Evolutionary conservation across 805 yeast genomes (phyloP).

Genomic region (Metschnikowia aberdeeniae): DNA sequence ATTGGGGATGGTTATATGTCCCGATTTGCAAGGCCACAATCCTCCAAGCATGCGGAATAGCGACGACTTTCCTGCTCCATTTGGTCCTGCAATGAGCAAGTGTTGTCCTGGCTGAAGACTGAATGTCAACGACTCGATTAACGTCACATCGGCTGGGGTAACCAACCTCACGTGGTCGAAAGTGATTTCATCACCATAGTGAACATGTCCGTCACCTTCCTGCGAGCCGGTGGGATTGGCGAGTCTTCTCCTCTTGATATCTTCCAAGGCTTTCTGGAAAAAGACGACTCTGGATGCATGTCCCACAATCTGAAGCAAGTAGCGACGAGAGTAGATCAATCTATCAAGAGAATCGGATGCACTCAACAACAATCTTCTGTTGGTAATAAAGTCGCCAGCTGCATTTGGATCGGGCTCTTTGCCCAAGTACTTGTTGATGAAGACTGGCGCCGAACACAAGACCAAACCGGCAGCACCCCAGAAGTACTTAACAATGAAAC

Average conservation of each 20-base stretch:
- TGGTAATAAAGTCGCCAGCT: slow-evolving; percentile 85
- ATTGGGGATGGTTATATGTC: slow-evolving; percentile 59
- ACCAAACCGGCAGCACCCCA: slow-evolving; percentile 96
- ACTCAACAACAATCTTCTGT: slow-evolving; percentile 74
- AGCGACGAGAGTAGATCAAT: slow-evolving; percentile 79
- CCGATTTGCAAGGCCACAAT: slow-evolving; percentile 76
- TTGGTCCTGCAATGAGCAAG: slow-evolving; percentile 87
- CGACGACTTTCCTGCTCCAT: slow-evolving; percentile 95
- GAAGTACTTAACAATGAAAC: slow-evolving; percentile 82
- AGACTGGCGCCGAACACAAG: slow-evolving; percentile 85
- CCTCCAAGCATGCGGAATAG: slow-evolving; percentile 89
- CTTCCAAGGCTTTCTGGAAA: slow-evolving; percentile 60
- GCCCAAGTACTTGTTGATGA: slow-evolving; percentile 54
- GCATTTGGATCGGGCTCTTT: slow-evolving; percentile 40
- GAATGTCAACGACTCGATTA: slow-evolving; percentile 64
- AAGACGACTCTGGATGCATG: slow-evolving; percentile 71
- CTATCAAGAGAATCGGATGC: slow-evolving; percentile 88
- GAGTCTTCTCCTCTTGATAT: slow-evolving; percentile 31
- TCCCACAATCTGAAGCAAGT: slow-evolving; percentile 77
- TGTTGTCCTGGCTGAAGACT: slow-evolving; percentile 78
- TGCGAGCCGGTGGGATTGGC: slow-evolving; percentile 14
- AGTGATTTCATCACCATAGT: slow-evolving; percentile 51
- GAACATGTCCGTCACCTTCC: slow-evolving; percentile 22
- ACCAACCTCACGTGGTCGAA: slow-evolving; percentile 75
- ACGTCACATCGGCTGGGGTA: slow-evolving; percentile 77